Base-by-base conservation (phyloP, 192 early-diverging fungal genomes). In the Coemansia sp. region DNA sequence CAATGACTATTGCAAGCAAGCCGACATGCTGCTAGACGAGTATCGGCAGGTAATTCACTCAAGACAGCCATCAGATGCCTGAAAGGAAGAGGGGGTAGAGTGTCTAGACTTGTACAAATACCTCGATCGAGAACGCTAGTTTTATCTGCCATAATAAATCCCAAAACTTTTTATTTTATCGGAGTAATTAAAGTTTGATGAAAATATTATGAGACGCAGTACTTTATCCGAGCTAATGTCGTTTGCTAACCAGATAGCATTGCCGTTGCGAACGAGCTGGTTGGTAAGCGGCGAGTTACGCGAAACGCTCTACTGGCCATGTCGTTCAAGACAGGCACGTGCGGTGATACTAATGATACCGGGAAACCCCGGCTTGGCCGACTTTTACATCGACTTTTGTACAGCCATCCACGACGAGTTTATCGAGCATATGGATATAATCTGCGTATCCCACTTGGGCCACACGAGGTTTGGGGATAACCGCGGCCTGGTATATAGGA, bases 331-430 rank as follows among this genome's bases (percentile, higher is more conserved):
- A 1, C 21, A 39, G n/a, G 57, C 70, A 1, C 46, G 48, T 0
- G 78, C 59, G 6, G 64, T 87, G 0, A 43, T 83, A 5, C 70
- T 88, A 39, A 59, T 86, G 45, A 70, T 86, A 36, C 79, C 83
- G 39, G 90, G 90, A 0, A 92, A 90, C 78, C 90, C 90, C 4
- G 93, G 93, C 3, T 49, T 90, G 31, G 79, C 88, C 20, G 87
- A 93, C 46, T 91, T 91, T 59, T 94, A 94, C 59, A 81, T 75
- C 16, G 68, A 70, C n/a, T 94, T 93, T 60, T 81, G 87, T 53
- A 55, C 81, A 16, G 59, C 64, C 0, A 71, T 87, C 46, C 83
- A 86, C 59, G 58, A 74, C 9, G 42, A 72, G 36, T 70, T 72
- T 39, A 44, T 63, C 23, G 62, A 61, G 19, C 63, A 57, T 19